Base-by-base conservation (phyloP, 495 filamentous ascomycete species). In the Aspergillus diversus region DNA sequence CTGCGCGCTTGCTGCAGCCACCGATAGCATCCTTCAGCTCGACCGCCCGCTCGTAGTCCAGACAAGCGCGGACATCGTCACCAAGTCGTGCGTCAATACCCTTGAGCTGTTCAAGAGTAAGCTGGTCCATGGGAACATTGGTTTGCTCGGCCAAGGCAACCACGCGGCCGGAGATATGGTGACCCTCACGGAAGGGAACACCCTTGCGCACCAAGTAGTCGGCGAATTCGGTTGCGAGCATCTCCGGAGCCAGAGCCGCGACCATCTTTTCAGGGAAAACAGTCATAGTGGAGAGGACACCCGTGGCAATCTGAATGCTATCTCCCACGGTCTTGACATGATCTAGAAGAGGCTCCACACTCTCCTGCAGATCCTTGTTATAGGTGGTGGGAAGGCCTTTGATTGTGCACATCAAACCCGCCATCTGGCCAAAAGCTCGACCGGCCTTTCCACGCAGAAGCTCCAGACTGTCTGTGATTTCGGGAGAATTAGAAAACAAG, bases 321-420 rank as follows among this genome's bases (percentile, higher is more conserved):
- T 96, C 90, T 51, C 82, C 83, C 54, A 96, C 86, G 9, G 93
- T 97, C 80, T 93, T 92, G 73, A 96, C 84, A 71, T 89, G 87
- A 77, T 97, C 91, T 33, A 98, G 84, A 74, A 98, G 84, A 47
- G 90, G 90, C 80, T 97, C 92, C 64, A 92, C 87, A 61, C 86
- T 89, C 78, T 97, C 94, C 77, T 98, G 94, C 15, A 97, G 80
- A 71, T 97, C 91, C 80, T 97, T 96, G 81, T 97, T 96, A 82
- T 97, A 97, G 6, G 92, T 96, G 31, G 87, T 90, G 3, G 94
- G 92, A 21, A 97, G 82, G 37, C 90, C 90, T 81, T 98, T 97
- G 72, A 91, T 86, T 13, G 89, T 95, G 74, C 84, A 86, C 87
- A 92, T 94, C 67, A 97, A 81, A 37, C 94, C 94, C 7, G 90